phyloP scores from a whole-genome alignment of 768 basidiomycete species.

The Amanita polypyramis region DNA sequence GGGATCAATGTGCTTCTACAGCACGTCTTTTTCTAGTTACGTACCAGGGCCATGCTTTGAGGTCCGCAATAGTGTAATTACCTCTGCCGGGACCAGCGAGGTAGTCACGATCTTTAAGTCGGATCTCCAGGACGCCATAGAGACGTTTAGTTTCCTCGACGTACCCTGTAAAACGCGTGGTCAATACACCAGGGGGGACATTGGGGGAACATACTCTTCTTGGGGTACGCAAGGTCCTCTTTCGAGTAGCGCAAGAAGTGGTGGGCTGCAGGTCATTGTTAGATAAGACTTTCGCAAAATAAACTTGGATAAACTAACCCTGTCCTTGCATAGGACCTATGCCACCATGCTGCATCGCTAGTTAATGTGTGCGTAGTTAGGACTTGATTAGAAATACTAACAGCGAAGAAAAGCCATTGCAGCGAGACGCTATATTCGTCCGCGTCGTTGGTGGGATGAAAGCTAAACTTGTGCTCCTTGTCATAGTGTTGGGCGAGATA shows the following conservation, averaged over 20 bases:
- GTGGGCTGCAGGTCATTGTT: background rate
- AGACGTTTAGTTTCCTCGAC: constrained; percentile 73
- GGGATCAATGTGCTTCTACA: too few relatives aligned
- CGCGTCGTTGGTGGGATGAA: constrained; percentile 38
- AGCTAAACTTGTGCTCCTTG: constrained; percentile 58
- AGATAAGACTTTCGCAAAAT: background rate
- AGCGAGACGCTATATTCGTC: constrained; percentile 61
- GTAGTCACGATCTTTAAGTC: constrained; percentile 65
- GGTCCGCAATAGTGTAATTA: constrained; percentile 60
- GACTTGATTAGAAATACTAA: constrained; percentile 15
- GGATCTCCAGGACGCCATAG: constrained; percentile 74
- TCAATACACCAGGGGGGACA: background rate
- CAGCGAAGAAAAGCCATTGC: constrained; percentile 88
- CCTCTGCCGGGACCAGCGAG: constrained; percentile 69
- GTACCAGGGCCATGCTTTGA: constrained; percentile 50
- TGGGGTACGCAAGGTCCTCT: constrained; percentile 23
- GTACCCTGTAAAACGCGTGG: constrained; percentile 38
- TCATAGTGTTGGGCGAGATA: constrained; percentile 80
- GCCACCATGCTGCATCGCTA: constrained; percentile 51
- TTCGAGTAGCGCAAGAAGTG: constrained; percentile 23
- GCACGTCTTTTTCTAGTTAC: too few relatives aligned
- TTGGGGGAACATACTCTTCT: constrained; percentile 33
- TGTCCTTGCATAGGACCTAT: constrained; percentile 88
- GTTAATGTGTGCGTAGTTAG: background rate
- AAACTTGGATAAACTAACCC: constrained; percentile 11